Conservation (phyloP, 305 asterid genomes). For the Plantago lanceolata region DNA sequence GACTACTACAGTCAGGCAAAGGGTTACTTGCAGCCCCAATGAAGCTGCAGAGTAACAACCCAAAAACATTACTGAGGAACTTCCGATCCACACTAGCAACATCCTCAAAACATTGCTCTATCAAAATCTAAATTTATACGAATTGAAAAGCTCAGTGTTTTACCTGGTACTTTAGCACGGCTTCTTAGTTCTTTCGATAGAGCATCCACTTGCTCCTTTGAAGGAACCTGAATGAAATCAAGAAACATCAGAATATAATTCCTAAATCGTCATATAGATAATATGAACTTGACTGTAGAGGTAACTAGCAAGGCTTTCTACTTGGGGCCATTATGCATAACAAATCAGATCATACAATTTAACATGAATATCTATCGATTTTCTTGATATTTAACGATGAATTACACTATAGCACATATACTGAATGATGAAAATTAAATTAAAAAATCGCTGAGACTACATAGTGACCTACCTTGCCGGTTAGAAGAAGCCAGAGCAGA, state of each 20-base stretch:
- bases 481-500: constrained; percentile 95
- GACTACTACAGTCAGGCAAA: too few species aligned
- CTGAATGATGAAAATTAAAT: too few species aligned
- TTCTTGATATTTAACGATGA: too few species aligned
- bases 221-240: constrained; percentile 49
- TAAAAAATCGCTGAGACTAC: not conserved
- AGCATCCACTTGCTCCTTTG: constrained; percentile 74
- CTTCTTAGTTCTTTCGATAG: constrained; percentile 62
- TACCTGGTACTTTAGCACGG: constrained; percentile 81
- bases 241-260: constrained; percentile 5
- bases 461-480: constrained; percentile 59
- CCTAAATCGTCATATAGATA: constrained; percentile 1
- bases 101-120: too few species aligned
- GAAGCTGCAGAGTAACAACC: too few species aligned
- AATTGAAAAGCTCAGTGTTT: constrained; percentile 18
- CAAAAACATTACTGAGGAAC: too few species aligned
- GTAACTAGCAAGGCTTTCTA: not conserved
- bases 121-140: not conserved
- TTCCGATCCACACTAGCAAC: too few species aligned
- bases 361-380: not conserved
- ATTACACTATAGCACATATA: not conserved
- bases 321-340: not conserved
- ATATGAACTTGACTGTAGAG: constrained; percentile 6
- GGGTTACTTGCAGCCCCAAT: too few species aligned
- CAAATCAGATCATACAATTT: not conserved